These are phyloP conservation scores for Penicillium italicum DNA, from an alignment of 2,329 filamentous ascomycete species.

Conservation along the genomic window DNA sequence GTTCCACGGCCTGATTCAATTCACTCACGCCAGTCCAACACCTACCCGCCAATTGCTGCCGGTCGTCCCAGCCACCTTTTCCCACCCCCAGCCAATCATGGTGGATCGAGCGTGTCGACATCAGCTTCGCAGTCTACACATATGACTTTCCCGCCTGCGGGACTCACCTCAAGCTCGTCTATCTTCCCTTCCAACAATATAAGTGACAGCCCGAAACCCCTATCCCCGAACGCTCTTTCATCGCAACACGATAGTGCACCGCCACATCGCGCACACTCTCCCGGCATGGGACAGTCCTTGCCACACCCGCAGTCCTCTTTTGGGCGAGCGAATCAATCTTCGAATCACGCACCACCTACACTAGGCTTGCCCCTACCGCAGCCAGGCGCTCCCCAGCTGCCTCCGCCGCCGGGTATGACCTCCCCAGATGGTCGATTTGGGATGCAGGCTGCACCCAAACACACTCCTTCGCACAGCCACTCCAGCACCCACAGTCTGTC, in stretches of 20 bases:
- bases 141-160: conserved; percentile 40
- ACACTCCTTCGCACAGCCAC: conserved; percentile 34
- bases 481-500: conserved; percentile 34
- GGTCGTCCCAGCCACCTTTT: conserved; percentile 55
- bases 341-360: conserved; percentile 24
- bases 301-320: conserved; percentile 36
- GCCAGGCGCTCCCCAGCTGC: conserved; percentile 42
- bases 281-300: conserved; percentile 42
- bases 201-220: conserved; percentile 82
- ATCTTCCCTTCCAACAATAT: conserved; percentile 71
- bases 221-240: conserved; percentile 50
- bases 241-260: conserved; percentile 40
- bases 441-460: conserved; percentile 39
- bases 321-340: conserved; percentile 24
- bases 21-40: conserved; percentile 66
- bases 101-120: conserved; percentile 53
- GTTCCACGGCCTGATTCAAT: conserved; percentile 45
- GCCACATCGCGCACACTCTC: conserved; percentile 44
- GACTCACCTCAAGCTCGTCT: conserved; percentile 46
- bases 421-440: conserved; percentile 44
- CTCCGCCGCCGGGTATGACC: conserved; percentile 42
- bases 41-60: conserved; percentile 69
- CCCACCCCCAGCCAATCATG: conserved; percentile 59
- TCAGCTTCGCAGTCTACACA: conserved; percentile 47
- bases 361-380: conserved; percentile 39